A percentile compares a stretch with the other conserved stretches of the same genome.
Conservation (phyloP, 2,329 filamentous ascomycete species). For the Pezicula rhizophila region DNA sequence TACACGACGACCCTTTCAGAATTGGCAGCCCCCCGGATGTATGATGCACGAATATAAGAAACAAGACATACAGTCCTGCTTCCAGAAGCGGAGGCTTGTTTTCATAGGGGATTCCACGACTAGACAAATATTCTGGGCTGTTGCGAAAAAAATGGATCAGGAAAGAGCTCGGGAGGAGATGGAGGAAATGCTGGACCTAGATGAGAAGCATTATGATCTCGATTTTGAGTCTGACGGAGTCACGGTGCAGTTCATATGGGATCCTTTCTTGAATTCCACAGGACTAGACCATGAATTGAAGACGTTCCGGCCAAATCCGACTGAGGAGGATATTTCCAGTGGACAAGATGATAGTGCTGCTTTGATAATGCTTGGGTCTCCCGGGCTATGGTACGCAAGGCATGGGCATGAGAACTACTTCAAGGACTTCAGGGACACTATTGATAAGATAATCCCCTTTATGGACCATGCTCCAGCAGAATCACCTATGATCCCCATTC, state of each 20-base stretch:
- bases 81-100: conserved; percentile 44
- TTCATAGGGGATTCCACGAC: conserved; percentile 57
- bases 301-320: conserved; percentile 26
- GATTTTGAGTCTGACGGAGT: conserved; percentile 38
- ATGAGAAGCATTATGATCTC: conserved; percentile 39
- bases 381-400: conserved; percentile 49
- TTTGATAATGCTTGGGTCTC: conserved; percentile 45
- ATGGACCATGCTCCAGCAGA: conserved; percentile 26
- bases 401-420: conserved; percentile 41
- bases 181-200: conserved; percentile 26
- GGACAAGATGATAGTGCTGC: conserved; percentile 31
- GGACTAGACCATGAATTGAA: conserved; percentile 35
- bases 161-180: conserved; percentile 31
- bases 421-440: conserved; percentile 37
- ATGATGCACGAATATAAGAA: conserved; percentile 49
- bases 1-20: conserved; percentile 29
- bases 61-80: conserved; percentile 46
- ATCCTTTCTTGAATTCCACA: conserved; percentile 53
- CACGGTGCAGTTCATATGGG: conserved; percentile 52
- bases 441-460: conserved; percentile 39
- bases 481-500: conserved; percentile 8
- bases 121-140: conserved; percentile 55
- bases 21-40: conserved; percentile 57
- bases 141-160: conserved; percentile 41
- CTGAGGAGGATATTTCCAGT: conserved; percentile 8